Conservation (phyloP, 495 filamentous ascomycete genomes). For the Aspergillus coremiiformis region DNA sequence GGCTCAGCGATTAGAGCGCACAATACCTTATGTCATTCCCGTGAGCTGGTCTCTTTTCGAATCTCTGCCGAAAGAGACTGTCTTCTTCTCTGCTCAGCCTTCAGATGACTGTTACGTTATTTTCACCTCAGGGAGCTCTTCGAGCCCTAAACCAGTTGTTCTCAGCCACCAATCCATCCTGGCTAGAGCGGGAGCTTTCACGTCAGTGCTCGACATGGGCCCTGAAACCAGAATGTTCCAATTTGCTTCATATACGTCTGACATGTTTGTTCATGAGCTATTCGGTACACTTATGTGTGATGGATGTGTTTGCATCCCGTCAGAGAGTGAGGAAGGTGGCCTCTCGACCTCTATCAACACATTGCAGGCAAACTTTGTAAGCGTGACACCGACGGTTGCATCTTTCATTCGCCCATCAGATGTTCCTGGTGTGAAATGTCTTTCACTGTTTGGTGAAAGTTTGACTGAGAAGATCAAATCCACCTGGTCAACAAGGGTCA, state of each 20-base stretch:
- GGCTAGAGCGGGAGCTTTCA: slow-evolving; percentile 42
- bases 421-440: slow-evolving; percentile 12
- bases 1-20: slow-evolving; percentile 28
- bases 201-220: slow-evolving; percentile 37
- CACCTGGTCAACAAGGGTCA: slow-evolving; percentile 12
- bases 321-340: slow-evolving; percentile 22
- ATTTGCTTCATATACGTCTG: slow-evolving; percentile 42
- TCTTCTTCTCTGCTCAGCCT: slow-evolving; percentile 9
- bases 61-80: slow-evolving; percentile 20
- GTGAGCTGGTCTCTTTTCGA: slow-evolving; percentile 34
- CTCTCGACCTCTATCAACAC: slow-evolving; percentile 29
- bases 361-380: slow-evolving; percentile 25
- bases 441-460: slow-evolving; percentile 18
- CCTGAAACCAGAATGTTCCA: slow-evolving; percentile 51
- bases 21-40: slow-evolving; percentile 34
- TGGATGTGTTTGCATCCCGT: slow-evolving; percentile 40
- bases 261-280: slow-evolving; percentile 34
- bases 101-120: slow-evolving; percentile 43
- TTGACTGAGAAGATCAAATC: slow-evolving; percentile 6
- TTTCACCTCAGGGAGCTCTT: slow-evolving; percentile 45
- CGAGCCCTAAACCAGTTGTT: slow-evolving; percentile 33
- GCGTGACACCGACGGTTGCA: slow-evolving; percentile 29
- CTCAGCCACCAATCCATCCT: slow-evolving; percentile 36
- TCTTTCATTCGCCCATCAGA: slow-evolving; percentile 10
- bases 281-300: slow-evolving; percentile 35